These are phyloP conservation scores for Populus pruinosa DNA, from an alignment of 345 rosid species.

Conservation along the genomic window DNA sequence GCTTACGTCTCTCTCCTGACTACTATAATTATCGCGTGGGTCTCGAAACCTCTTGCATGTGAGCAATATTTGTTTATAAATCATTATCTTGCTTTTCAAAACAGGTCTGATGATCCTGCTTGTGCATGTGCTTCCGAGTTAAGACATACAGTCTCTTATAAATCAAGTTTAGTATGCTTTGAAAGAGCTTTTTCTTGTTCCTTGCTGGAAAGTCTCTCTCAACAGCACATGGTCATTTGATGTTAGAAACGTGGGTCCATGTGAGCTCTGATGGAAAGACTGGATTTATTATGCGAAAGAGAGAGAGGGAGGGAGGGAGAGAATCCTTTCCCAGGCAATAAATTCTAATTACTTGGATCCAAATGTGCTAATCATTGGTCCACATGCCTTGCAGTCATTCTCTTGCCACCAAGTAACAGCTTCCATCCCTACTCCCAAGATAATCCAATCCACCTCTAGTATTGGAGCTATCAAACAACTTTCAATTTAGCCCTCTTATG, in stretches of 20 bases:
- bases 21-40: neutral
- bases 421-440: slow-evolving; percentile 9
- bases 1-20: neutral
- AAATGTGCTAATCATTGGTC: slow-evolving; percentile 35
- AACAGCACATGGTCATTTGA: slow-evolving; percentile 65
- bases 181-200: neutral
- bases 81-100: slow-evolving; percentile 4
- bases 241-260: slow-evolving; percentile 59
- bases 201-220: slow-evolving; percentile 56
- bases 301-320: neutral
- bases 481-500: neutral
- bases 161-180: slow-evolving; percentile 17
- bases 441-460: slow-evolving; percentile 4
- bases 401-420: slow-evolving; percentile 11
- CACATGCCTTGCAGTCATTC: slow-evolving; percentile 22
- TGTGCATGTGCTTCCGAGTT: slow-evolving; percentile 29
- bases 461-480: slow-evolving; percentile 2
- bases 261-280: slow-evolving; percentile 43
- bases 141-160: slow-evolving; percentile 25
- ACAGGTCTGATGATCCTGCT: slow-evolving; percentile 15
- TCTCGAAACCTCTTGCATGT: slow-evolving; percentile 5
- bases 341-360: slow-evolving; percentile 28
- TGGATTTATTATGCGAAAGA: neutral
- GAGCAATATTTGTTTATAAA: neutral
- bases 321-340: slow-evolving; percentile 38